phyloP scores from a whole-genome alignment of 2,329 filamentous ascomycete genomes.

The Biscogniauxia mediterranea region DNA sequence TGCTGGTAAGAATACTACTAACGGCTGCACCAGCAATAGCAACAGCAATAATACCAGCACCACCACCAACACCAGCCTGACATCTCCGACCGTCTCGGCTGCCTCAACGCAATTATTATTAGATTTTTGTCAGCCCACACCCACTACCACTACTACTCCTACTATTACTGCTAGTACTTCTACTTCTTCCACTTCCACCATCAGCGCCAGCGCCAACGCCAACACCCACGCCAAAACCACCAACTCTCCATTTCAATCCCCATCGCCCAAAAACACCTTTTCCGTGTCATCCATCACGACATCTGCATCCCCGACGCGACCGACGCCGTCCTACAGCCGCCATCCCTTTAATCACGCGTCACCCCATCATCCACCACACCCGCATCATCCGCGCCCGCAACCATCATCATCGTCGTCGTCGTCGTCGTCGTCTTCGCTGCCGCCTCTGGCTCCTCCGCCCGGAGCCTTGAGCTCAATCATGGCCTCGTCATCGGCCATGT shows the following conservation, averaged over 20 bases:
- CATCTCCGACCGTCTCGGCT: conserved; percentile 30
- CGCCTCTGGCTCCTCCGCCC: conserved; percentile 33
- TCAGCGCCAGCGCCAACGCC: conserved; percentile 23
- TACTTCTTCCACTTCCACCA: conserved; percentile 3
- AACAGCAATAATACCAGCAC: not conserved
- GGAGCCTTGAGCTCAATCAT: conserved; percentile 33
- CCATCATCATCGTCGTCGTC: conserved; percentile 20
- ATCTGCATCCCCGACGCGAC: conserved; percentile 26
- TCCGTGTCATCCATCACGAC: conserved; percentile 28
- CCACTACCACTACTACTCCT: conserved; percentile 25
- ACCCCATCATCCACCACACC: conserved; percentile 18
- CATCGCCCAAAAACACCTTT: conserved; percentile 22
- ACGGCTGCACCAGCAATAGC: conserved; percentile 7
- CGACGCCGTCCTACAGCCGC: conserved; percentile 22
- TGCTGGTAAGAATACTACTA: no score
- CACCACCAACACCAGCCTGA: conserved; percentile 22
- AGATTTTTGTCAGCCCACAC: conserved; percentile 34
- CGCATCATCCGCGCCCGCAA: conserved; percentile 7
- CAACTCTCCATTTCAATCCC: conserved; percentile 23
- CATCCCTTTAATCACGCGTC: conserved; percentile 31
- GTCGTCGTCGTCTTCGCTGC: conserved; percentile 22
- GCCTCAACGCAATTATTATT: conserved; percentile 30
- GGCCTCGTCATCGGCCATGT: conserved; percentile 31
- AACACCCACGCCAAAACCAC: conserved; percentile 17
- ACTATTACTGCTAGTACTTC: conserved; percentile 24